phyloP scores from a whole-genome alignment of 2,329 filamentous ascomycete species.

The Aspergillus texensis region DNA sequence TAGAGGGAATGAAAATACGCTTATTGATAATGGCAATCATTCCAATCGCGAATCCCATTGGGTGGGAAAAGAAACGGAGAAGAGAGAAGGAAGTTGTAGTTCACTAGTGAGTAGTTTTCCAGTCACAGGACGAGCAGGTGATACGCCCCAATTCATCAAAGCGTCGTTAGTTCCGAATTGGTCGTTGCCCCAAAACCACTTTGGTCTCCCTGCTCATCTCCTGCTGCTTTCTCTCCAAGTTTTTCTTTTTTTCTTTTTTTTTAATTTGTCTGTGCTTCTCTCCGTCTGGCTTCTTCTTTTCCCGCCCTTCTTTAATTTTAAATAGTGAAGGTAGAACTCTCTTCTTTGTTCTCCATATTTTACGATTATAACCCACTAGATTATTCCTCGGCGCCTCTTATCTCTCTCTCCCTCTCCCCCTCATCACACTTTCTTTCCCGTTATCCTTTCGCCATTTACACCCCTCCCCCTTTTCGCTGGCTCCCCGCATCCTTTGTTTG shows the following conservation, averaged over 20 bases:
- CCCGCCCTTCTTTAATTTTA: constrained; percentile 13
- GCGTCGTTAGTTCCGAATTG: constrained; percentile 15
- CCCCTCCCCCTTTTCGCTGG: constrained; percentile 10
- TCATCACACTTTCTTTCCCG: neutral
- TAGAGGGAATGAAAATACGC: neutral
- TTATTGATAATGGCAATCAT: neutral
- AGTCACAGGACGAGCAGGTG: constrained; percentile 8
- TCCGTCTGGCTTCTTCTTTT: constrained; percentile 12
- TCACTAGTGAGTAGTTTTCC: neutral
- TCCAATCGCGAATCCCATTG: neutral
- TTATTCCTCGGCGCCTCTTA: neutral
- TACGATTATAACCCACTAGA: neutral
- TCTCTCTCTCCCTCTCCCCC: neutral
- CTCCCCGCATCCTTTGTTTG: constrained; percentile 24
- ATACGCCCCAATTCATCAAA: constrained; percentile 18
- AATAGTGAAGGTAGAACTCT: constrained; percentile 4
- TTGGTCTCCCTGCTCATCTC: constrained; percentile 4
- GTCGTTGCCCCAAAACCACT: constrained; percentile 2
- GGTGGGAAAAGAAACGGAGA: neutral
- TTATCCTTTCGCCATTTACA: neutral
- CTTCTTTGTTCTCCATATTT: constrained; percentile 9
- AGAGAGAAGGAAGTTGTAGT: neutral
- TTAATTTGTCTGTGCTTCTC: constrained; percentile 1
- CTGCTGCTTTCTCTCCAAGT: neutral
- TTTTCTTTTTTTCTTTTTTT: constrained; percentile 2